Evolutionary conservation across 140 eudicot genomes (phyloP).

Genomic region (Bidens hawaiensis): DNA sequence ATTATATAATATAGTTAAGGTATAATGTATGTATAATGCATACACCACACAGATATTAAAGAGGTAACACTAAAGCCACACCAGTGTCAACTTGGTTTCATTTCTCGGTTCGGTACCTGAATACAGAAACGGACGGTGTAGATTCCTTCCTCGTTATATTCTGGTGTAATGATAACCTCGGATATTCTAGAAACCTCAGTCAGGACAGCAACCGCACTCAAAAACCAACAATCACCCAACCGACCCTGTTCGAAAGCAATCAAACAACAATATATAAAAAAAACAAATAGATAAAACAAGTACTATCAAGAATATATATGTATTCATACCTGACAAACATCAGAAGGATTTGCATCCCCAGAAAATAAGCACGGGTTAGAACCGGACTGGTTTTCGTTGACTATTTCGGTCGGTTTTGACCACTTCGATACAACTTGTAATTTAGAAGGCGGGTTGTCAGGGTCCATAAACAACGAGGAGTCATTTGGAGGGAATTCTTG

Average conservation of each 20-base stretch:
- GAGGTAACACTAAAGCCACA: background rate
- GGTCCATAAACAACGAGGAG: slow-evolving; percentile 83
- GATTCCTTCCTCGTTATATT: slow-evolving; percentile 94
- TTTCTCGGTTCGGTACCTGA: slow-evolving; percentile 45
- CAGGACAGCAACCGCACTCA: slow-evolving; percentile 98
- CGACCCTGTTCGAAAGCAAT: slow-evolving; percentile 60
- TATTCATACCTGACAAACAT: slow-evolving; percentile 87
- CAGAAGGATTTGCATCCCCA: slow-evolving; percentile 86
- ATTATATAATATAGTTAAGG: background rate
- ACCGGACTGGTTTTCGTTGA: slow-evolving; percentile 56
- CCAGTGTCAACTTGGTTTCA: background rate
- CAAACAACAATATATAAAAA: background rate
- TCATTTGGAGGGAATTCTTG: slow-evolving; percentile 95
- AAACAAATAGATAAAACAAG: background rate
- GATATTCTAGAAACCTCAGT: slow-evolving; percentile 90
- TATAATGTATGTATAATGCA: background rate
- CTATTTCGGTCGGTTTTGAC: slow-evolving; percentile 86
- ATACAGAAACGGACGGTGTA: slow-evolving; percentile 98
- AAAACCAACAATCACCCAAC: slow-evolving; percentile 98
- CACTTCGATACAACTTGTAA: slow-evolving; percentile 94
- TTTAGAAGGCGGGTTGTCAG: slow-evolving; percentile 74
- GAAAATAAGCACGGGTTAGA: slow-evolving; percentile 81
- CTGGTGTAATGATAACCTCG: slow-evolving; percentile 93
- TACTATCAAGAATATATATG: background rate
- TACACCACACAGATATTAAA: background rate